Evolutionary conservation across 805 yeast species (phyloP).

Genomic region (Candida vaughaniae): DNA sequence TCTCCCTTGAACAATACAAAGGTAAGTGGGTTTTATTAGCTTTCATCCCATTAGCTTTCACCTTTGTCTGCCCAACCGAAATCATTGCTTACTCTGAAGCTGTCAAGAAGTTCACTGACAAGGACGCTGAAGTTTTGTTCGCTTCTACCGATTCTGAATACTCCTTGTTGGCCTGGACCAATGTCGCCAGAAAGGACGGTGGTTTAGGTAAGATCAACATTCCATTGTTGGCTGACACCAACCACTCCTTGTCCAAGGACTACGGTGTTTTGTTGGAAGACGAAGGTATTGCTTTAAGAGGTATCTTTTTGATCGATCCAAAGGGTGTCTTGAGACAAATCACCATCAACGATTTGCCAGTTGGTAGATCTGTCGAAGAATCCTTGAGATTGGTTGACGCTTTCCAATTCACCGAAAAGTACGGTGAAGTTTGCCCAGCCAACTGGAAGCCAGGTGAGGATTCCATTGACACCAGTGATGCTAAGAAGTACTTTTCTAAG

Average conservation of each 20-base stretch:
- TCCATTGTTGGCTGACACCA: conserved; percentile 95
- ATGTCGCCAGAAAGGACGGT: conserved; percentile 94
- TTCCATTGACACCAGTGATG: conserved; percentile 75
- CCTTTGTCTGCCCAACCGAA: conserved; percentile 99
- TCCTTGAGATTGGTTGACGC: conserved; percentile 97
- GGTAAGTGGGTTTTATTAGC: conserved; percentile 98
- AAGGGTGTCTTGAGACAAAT: conserved; percentile 91
- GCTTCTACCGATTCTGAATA: conserved; percentile 99
- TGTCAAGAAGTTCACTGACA: conserved; percentile 80
- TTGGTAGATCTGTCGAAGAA: conserved; percentile 98
- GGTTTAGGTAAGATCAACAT: conserved; percentile 95
- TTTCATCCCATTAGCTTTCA: conserved; percentile 98
- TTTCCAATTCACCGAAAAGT: conserved; percentile 98
- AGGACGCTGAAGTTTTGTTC: conserved; percentile 85
- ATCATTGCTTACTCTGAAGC: conserved; percentile 98
- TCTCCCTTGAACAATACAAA: conserved; percentile 90
- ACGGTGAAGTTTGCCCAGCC: conserved; percentile 99
- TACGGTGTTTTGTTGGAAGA: conserved; percentile 98
- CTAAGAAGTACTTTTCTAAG: conserved; percentile 77
- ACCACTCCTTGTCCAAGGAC: conserved; percentile 91
- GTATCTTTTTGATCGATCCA: conserved; percentile 97
- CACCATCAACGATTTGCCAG: conserved; percentile 98
- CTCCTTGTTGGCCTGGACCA: conserved; percentile 97
- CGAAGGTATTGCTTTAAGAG: conserved; percentile 96
- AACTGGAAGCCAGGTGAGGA: conserved; percentile 93